Evolutionary conservation across 2,329 filamentous ascomycete species (phyloP), one percentile per base, ranked within the genome.

Genomic region (Microcyclosporella mali): DNA sequence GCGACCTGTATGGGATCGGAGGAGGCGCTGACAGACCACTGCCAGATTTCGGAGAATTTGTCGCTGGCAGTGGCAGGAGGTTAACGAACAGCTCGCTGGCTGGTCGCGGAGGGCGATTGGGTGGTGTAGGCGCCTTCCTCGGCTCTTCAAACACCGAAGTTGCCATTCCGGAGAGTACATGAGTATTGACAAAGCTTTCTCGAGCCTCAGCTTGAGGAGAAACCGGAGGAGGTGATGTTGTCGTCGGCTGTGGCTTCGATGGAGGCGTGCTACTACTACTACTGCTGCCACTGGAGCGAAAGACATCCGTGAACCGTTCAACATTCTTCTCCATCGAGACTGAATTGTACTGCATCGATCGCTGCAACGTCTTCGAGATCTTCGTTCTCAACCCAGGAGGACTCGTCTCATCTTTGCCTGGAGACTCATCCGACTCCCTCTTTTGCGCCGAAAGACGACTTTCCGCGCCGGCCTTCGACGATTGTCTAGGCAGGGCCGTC

Each of bases 71-170:
- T 21, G 41, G 33, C 4, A 49, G 37, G 3, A 40, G 43, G n/a
- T n/a, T n/a, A n/a, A 51, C 28, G 33, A 50, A 46, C 18, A 50
- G 41, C 14, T 53, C 49, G 27, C 46, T 50, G 4, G 51, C 36
- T 18, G 55, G 49, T 17, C 53, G 46, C 15, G 52, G 44, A 17
- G 52, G 50, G 35, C 49, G 50, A 33, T 47, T 52, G 3, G 56
- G 56, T 25, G 56, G 51, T 33, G 17, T 31, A 14, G 51, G 50
- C 21, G 53, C 49, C 18, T 33, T 39, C 35, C 47, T 37, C 1
- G 51, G 50, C 37, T 48, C 37, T 28, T 47, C 47, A 19, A 38
- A 44, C 4, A 46, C 34, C 11, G 50, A 39, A 4, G 45, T 14
- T 3, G 37, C 25, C 1, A 27, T 34, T 19, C 29, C 38, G 21